These are phyloP conservation scores for Pythium dissimile DNA, from an alignment of 352 stramenopile species.

Conservation along the genomic window DNA sequence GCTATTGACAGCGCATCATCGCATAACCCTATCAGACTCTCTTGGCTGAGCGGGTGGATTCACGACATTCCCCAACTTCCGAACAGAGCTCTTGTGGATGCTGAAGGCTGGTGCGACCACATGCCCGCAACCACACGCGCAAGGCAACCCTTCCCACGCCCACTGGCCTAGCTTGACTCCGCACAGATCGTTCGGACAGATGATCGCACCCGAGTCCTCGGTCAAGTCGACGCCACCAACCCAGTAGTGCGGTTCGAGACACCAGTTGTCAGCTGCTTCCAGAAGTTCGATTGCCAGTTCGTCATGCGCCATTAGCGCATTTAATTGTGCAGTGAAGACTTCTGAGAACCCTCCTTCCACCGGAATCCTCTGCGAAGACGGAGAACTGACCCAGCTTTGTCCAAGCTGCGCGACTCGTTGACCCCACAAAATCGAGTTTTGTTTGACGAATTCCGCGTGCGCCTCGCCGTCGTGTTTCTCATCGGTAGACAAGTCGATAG, in stretches of 20 bases:
- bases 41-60: constrained; percentile 1
- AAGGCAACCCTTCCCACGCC: constrained; percentile 5
- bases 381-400: not conserved
- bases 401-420: constrained; percentile 1
- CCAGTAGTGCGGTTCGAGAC: constrained; percentile 15
- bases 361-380: not conserved
- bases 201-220: not conserved
- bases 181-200: constrained; percentile 16
- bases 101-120: constrained; percentile 39
- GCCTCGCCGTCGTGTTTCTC: not conserved
- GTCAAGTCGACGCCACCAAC: constrained; percentile 4
- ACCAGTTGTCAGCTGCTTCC: not conserved
- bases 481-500: constrained; percentile 12
- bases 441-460: not conserved
- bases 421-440: constrained; percentile 13
- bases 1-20: not conserved
- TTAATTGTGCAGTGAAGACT: constrained; percentile 1
- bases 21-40: too few relatives aligned
- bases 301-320: not conserved
- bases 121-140: constrained; percentile 30
- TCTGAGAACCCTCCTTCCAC: too few relatives aligned
- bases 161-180: constrained; percentile 3
- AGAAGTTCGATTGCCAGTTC: not conserved
- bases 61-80: constrained; percentile 45
- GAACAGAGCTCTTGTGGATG: constrained; percentile 45